phyloP scores from a whole-genome alignment of 163 green algal species.

The Scenedesmus sp. region DNA sequence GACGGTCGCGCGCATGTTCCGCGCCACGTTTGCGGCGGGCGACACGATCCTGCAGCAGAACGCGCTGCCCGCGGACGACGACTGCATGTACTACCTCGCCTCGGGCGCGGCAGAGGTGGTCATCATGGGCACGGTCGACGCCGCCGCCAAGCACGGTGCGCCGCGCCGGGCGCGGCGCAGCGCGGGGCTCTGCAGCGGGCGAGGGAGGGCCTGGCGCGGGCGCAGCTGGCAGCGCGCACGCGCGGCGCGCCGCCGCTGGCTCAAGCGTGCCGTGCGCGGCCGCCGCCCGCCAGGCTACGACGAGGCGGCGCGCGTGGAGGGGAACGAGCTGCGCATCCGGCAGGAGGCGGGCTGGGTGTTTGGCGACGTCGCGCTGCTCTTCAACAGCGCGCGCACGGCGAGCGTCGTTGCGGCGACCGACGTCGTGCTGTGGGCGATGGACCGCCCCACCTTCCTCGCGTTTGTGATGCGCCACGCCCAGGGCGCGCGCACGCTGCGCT shows the following conservation, averaged over 20 bases:
- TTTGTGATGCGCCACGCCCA: slow-evolving; percentile 79
- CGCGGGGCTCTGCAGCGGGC: too few species aligned
- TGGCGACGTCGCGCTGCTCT: slow-evolving; percentile 82
- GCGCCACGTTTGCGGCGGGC: slow-evolving; percentile 59
- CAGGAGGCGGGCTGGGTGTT: slow-evolving; percentile 80
- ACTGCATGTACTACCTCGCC: slow-evolving; percentile 78
- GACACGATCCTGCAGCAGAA: slow-evolving; percentile 75
- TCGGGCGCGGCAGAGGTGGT: slow-evolving; percentile 67
- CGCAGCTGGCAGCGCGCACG: too few species aligned
- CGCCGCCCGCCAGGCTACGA: slow-evolving; percentile 24
- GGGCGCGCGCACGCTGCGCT: slow-evolving; percentile 67
- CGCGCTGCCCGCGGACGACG: slow-evolving; percentile 55
- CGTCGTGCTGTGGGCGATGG: slow-evolving; percentile 73
- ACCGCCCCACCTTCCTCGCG: slow-evolving; percentile 71
- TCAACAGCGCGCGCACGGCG: slow-evolving; percentile 75
- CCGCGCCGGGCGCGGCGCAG: too few species aligned
- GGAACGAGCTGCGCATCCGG: slow-evolving; percentile 68
- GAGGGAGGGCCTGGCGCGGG: too few species aligned
- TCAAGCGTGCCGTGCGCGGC: too few species aligned
- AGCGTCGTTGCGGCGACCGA: slow-evolving; percentile 70
- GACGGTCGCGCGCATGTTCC: slow-evolving; percentile 67
- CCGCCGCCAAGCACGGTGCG: slow-evolving; percentile 42
- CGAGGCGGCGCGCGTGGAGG: slow-evolving; percentile 56
- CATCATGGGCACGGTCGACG: slow-evolving; percentile 60
- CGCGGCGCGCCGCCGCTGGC: too few species aligned